Evolutionary conservation across 2,329 filamentous ascomycete species (phyloP).

Genomic region (Grosmannia huntii): DNA sequence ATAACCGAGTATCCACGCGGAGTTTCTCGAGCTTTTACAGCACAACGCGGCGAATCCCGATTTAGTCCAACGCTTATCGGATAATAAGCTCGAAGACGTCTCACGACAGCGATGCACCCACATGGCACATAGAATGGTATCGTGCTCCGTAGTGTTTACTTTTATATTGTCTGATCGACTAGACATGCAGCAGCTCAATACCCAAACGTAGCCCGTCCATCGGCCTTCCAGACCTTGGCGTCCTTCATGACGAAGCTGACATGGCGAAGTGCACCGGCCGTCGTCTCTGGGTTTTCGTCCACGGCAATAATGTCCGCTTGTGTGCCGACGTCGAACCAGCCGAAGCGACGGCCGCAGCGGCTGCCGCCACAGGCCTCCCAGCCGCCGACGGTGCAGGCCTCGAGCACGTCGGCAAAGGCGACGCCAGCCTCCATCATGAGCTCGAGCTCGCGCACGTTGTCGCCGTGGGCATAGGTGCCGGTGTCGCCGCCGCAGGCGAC

Average conservation of each 20-base stretch:
- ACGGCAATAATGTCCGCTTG: constrained; percentile 40
- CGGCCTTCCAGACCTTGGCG: constrained; percentile 33
- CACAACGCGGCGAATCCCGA: background rate
- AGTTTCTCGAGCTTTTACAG: background rate
- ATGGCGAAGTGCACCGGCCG: constrained; percentile 28
- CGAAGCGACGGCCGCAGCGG: constrained; percentile 36
- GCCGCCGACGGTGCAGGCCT: constrained; percentile 35
- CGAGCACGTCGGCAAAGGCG: constrained; percentile 34
- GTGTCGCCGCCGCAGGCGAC: constrained; percentile 41
- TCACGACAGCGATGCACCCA: background rate
- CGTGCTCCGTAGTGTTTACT: too few species aligned
- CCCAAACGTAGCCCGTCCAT: constrained; percentile 12
- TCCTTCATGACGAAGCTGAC: constrained; percentile 47
- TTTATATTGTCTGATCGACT: background rate
- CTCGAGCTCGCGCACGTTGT: constrained; percentile 39
- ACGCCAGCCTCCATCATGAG: constrained; percentile 37
- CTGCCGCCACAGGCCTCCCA: constrained; percentile 44
- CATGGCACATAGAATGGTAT: background rate
- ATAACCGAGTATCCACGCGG: background rate
- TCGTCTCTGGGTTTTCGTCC: constrained; percentile 28
- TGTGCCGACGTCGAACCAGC: constrained; percentile 32
- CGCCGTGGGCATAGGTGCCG: constrained; percentile 38
- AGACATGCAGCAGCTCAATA: background rate
- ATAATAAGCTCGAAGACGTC: too few species aligned
- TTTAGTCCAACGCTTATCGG: background rate